A percentile compares a stretch with the other conserved stretches of the same genome.
Conservation (phyloP, 2,329 filamentous ascomycete genomes). For the Nannizzia gypsea region DNA sequence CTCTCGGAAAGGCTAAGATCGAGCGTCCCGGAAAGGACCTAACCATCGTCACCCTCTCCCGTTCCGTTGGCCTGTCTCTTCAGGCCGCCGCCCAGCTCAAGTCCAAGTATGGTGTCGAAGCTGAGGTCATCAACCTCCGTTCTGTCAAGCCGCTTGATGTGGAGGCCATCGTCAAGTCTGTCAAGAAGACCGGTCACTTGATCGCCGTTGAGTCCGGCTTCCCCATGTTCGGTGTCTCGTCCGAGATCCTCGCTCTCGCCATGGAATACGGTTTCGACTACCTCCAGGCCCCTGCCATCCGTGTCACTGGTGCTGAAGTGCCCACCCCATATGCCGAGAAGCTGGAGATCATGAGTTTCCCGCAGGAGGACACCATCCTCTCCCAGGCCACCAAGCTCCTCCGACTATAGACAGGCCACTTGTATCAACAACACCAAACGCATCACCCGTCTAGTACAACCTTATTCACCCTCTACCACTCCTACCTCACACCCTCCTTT, state of each 20-base stretch:
- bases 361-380: slow-evolving; percentile 76
- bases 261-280: slow-evolving; percentile 99
- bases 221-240: slow-evolving; percentile 83
- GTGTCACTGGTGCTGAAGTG: slow-evolving; percentile 92
- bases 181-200: slow-evolving; percentile 96
- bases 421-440: not conserved
- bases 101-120: slow-evolving; percentile 91
- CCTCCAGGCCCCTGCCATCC: slow-evolving; percentile 82
- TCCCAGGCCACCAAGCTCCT: slow-evolving; percentile 82
- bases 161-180: slow-evolving; percentile 86
- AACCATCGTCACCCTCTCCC: slow-evolving; percentile 87
- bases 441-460: not conserved
- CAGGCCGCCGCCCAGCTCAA: slow-evolving; percentile 82
- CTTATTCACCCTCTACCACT: not conserved
- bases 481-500: not conserved
- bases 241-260: slow-evolving; percentile 84
- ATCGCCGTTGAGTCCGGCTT: slow-evolving; percentile 91
- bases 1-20: slow-evolving; percentile 98
- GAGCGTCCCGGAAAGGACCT: slow-evolving; percentile 92
- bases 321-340: slow-evolving; percentile 90
- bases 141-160: slow-evolving; percentile 95
- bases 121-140: slow-evolving; percentile 94
- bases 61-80: slow-evolving; percentile 87
- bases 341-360: slow-evolving; percentile 92
- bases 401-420: slow-evolving; percentile 48